Conservation (phyloP, 495 filamentous ascomycete species). For the Penicillium lividum region DNA sequence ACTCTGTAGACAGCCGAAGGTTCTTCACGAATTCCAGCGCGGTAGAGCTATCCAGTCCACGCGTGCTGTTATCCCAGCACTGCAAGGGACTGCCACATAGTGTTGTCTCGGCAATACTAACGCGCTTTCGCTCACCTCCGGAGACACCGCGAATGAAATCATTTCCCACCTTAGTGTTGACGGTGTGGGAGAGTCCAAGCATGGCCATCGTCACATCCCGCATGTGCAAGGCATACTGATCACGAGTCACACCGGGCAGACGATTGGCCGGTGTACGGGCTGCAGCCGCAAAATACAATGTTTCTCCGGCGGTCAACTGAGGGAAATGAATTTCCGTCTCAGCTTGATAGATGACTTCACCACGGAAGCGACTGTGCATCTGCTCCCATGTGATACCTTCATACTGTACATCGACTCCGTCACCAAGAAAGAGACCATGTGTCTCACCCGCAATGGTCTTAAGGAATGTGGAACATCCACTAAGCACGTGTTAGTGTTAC, state of each 20-base stretch:
- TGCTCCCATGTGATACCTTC: conserved; percentile 55
- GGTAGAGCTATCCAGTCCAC: conserved; percentile 78
- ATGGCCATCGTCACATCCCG: conserved; percentile 81
- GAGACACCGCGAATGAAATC: conserved; percentile 77
- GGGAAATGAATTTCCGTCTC: conserved; percentile 83
- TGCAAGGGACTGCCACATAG: conserved; percentile 68
- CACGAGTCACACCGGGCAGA: conserved; percentile 57
- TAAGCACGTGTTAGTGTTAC: conserved; percentile 17
- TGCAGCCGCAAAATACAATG: conserved; percentile 70
- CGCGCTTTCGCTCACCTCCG: conserved; percentile 81
- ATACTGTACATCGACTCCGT: conserved; percentile 70
- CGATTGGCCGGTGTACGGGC: conserved; percentile 66
- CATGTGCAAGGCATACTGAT: conserved; percentile 64
- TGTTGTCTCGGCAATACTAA: conserved; percentile 73
- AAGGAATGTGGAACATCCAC: conserved; percentile 76
- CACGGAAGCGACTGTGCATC: conserved; percentile 70
- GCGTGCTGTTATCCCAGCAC: conserved; percentile 80
- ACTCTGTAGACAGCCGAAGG: conserved; percentile 63
- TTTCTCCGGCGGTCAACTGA: conserved; percentile 75
- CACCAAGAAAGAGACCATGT: conserved; percentile 67
- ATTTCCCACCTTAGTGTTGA: conserved; percentile 77
- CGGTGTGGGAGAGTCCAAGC: conserved; percentile 73
- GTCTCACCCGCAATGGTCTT: conserved; percentile 80
- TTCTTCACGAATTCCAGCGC: conserved; percentile 79
- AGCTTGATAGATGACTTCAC: conserved; percentile 79